A percentile compares a stretch with the other conserved stretches of the same genome.
These are phyloP conservation scores for Pseudogymnoascus sp. DNA, from an alignment of 2,329 filamentous ascomycete genomes.

Conservation along the genomic window DNA sequence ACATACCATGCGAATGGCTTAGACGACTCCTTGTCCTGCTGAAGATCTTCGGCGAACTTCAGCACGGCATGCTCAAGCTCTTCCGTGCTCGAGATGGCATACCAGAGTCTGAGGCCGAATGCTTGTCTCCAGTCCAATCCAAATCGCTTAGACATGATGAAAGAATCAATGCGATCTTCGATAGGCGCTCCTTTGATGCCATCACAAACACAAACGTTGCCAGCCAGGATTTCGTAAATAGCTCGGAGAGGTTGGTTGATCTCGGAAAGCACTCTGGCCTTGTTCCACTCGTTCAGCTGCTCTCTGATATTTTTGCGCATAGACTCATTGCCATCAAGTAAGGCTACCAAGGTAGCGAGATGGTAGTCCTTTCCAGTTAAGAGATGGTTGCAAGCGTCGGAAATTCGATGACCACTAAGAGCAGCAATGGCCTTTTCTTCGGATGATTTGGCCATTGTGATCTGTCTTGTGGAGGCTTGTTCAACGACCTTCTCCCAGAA, in stretches of 20 bases:
- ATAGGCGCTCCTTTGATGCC: slow-evolving; percentile 63
- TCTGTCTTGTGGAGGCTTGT: slow-evolving; percentile 43
- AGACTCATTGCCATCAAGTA: slow-evolving; percentile 65
- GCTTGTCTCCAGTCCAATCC: slow-evolving; percentile 87
- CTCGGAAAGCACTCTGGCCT: slow-evolving; percentile 76
- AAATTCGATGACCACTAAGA: slow-evolving; percentile 68
- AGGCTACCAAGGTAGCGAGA: slow-evolving; percentile 73
- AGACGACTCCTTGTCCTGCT: slow-evolving; percentile 58
- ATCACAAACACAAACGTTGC: slow-evolving; percentile 76
- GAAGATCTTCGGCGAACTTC: slow-evolving; percentile 65
- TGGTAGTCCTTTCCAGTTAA: slow-evolving; percentile 69
- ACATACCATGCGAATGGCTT: slow-evolving; percentile 65
- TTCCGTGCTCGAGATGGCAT: slow-evolving; percentile 61
- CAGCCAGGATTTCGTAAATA: slow-evolving; percentile 80
- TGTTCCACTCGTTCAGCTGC: slow-evolving; percentile 78
- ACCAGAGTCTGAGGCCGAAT: slow-evolving; percentile 88
- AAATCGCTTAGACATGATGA: slow-evolving; percentile 76
- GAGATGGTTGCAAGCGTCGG: slow-evolving; percentile 75
- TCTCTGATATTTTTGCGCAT: slow-evolving; percentile 66
- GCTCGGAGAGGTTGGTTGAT: slow-evolving; percentile 77
- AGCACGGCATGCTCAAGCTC: slow-evolving; percentile 64
- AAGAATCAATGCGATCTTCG: slow-evolving; percentile 73
- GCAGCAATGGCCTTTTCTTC: slow-evolving; percentile 81
- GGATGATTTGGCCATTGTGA: slow-evolving; percentile 50
- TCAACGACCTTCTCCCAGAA: slow-evolving; percentile 62